These are phyloP conservation scores for Amanita jacksonii DNA, from an alignment of 768 basidiomycete species.

Conservation along the genomic window DNA sequence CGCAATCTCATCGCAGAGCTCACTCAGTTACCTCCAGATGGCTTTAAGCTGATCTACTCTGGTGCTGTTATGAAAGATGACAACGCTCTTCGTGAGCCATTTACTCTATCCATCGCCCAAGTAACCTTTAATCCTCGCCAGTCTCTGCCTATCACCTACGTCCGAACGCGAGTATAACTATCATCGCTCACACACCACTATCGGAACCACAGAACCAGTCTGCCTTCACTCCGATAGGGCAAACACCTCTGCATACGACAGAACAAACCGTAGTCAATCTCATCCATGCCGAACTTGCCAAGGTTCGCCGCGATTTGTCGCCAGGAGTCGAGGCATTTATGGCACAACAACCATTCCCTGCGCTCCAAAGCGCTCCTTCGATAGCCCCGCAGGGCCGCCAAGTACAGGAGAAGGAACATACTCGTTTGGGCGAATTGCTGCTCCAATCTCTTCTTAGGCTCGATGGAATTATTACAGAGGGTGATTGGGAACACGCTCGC, in stretches of 20 bases:
- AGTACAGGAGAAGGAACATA: slow-evolving; percentile 28
- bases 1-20: slow-evolving; percentile 58
- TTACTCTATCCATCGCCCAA: slow-evolving; percentile 8
- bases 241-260: slow-evolving; percentile 24
- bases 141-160: slow-evolving; percentile 72
- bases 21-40: slow-evolving; percentile 57
- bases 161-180: slow-evolving; percentile 56
- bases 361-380: no score
- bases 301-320: slow-evolving; percentile 42
- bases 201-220: no score
- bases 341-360: no score
- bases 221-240: slow-evolving; percentile 11
- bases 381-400: no score
- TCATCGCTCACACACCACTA: slow-evolving; percentile 41
- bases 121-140: slow-evolving; percentile 16
- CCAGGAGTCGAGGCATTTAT: slow-evolving; percentile 54
- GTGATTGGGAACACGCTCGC: slow-evolving; percentile 71
- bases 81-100: slow-evolving; percentile 38
- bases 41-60: slow-evolving; percentile 83
- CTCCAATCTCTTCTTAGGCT: slow-evolving; percentile 82
- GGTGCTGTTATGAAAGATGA: slow-evolving; percentile 91
- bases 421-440: slow-evolving; percentile 71
- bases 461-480: slow-evolving; percentile 70
- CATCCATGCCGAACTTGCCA: slow-evolving; percentile 46
- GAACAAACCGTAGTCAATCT: slow-evolving; percentile 42